phyloP scores from a whole-genome alignment of 345 rosid genomes.

The Triadica sebifera region DNA sequence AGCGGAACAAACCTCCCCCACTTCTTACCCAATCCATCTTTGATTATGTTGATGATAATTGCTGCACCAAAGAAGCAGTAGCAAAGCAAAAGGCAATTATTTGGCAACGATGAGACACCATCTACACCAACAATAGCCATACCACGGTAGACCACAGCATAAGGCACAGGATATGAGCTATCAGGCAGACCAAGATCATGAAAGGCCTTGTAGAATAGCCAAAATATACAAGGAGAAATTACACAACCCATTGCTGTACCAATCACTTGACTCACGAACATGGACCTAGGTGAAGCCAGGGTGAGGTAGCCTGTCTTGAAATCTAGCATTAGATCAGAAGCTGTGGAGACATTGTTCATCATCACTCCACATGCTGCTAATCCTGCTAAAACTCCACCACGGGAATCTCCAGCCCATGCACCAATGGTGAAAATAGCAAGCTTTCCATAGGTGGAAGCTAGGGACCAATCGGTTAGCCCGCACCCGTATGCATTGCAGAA shows the following conservation, averaged over 20 bases:
- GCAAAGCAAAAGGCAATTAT: slow-evolving; percentile 6
- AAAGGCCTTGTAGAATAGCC: slow-evolving; percentile 11
- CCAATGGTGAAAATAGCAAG: slow-evolving; percentile 16
- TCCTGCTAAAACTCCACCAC: slow-evolving; percentile 10
- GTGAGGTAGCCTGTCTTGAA: slow-evolving; percentile 10
- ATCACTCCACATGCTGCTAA: slow-evolving; percentile 16
- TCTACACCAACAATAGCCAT: slow-evolving; percentile 15
- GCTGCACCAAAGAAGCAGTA: slow-evolving; percentile 10
- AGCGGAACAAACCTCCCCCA: slow-evolving; percentile 12
- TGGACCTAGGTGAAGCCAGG: slow-evolving; percentile 11
- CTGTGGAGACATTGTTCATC: slow-evolving; percentile 14
- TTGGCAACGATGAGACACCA: slow-evolving; percentile 5
- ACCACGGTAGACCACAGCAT: slow-evolving; percentile 3
- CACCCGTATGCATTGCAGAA: slow-evolving; percentile 16
- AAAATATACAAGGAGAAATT: slow-evolving; percentile 11
- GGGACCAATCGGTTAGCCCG: slow-evolving; percentile 13
- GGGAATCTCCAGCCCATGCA: slow-evolving; percentile 10
- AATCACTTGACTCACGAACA: slow-evolving; percentile 12
- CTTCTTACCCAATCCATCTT: background rate
- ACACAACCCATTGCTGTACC: slow-evolving; percentile 13
- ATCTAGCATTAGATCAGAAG: slow-evolving; percentile 16
- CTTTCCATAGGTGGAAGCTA: slow-evolving; percentile 6
- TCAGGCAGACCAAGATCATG: slow-evolving; percentile 4
- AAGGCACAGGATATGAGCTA: slow-evolving; percentile 8
- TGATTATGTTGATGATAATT: background rate